Conservation (phyloP, 83 land plant species). For the Picea mariana region DNA sequence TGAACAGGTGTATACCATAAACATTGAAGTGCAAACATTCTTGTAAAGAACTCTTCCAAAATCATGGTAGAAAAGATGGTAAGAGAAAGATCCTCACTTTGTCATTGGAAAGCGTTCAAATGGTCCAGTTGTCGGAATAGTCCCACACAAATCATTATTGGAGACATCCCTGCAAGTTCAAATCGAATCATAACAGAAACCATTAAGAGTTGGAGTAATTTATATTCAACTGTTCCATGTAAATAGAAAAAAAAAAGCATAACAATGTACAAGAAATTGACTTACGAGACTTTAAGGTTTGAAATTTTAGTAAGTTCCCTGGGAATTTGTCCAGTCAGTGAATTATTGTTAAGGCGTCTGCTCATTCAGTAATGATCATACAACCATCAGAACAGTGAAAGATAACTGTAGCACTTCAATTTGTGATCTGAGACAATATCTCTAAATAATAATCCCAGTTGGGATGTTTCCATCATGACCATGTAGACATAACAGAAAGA, state of each 20-base stretch:
- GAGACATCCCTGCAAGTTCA: slow-evolving; percentile 76
- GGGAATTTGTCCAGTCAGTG: slow-evolving; percentile 79
- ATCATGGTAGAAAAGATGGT: too few relatives aligned
- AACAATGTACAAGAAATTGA: not conserved
- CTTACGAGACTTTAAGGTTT: slow-evolving; percentile 84
- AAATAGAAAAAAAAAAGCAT: not conserved
- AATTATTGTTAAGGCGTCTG: slow-evolving; percentile 84
- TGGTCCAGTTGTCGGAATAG: slow-evolving; percentile 87
- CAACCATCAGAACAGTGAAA: slow-evolving; percentile 5
- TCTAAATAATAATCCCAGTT: not conserved
- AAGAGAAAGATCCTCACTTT: slow-evolving; percentile 40
- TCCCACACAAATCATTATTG: slow-evolving; percentile 82
- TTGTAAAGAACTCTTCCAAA: too few relatives aligned
- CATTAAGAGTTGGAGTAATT: not conserved
- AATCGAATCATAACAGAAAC: slow-evolving; percentile 13
- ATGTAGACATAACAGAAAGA: not conserved
- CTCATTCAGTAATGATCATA: not conserved
- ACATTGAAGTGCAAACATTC: too few relatives aligned
- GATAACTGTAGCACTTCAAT: not conserved
- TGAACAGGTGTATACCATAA: too few relatives aligned
- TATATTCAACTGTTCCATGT: not conserved
- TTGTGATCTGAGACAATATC: not conserved
- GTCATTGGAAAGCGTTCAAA: slow-evolving; percentile 57
- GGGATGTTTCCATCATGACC: not conserved
- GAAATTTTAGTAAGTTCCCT: slow-evolving; percentile 68